Conservation (phyloP, 169 alveolate species). For the Plasmodium cynomolgi region DNA sequence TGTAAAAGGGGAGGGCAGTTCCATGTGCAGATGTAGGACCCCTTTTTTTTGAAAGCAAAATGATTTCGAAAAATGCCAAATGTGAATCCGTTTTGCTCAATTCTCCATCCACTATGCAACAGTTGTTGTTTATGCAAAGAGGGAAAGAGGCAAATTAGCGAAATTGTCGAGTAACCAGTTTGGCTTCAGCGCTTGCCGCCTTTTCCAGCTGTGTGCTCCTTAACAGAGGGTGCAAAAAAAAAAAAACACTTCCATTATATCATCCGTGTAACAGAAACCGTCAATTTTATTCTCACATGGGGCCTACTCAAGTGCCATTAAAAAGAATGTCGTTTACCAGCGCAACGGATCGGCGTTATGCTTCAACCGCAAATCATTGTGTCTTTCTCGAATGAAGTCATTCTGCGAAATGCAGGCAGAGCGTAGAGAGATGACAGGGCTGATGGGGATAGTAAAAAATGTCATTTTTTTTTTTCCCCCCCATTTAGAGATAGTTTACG, state of each 20-base stretch:
- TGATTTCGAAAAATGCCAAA: neutral
- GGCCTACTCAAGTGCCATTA: neutral
- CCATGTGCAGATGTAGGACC: neutral
- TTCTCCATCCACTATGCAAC: neutral
- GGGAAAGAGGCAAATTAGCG: neutral
- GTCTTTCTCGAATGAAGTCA: slow-evolving; percentile 60
- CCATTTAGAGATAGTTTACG: slow-evolving; percentile 11
- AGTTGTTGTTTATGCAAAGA: neutral
- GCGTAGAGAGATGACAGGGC: neutral
- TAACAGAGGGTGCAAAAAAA: neutral
- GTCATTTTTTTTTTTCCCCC: neutral
- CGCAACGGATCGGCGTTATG: slow-evolving; percentile 51
- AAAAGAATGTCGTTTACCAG: slow-evolving; percentile 4
- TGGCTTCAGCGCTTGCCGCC: slow-evolving; percentile 30
- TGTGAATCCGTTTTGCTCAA: neutral
- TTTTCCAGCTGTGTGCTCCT: slow-evolving; percentile 56
- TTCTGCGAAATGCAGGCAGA: slow-evolving; percentile 20
- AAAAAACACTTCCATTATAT: neutral
- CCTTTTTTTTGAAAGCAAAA: neutral
- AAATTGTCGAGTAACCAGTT: slow-evolving; percentile 27
- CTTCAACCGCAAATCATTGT: slow-evolving; percentile 52
- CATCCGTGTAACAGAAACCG: neutral
- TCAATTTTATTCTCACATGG: neutral
- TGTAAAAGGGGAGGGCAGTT: neutral
- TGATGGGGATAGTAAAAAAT: neutral